These are phyloP conservation scores for Saitozyma sp. DNA, from an alignment of 768 basidiomycete species.

Conservation along the genomic window DNA sequence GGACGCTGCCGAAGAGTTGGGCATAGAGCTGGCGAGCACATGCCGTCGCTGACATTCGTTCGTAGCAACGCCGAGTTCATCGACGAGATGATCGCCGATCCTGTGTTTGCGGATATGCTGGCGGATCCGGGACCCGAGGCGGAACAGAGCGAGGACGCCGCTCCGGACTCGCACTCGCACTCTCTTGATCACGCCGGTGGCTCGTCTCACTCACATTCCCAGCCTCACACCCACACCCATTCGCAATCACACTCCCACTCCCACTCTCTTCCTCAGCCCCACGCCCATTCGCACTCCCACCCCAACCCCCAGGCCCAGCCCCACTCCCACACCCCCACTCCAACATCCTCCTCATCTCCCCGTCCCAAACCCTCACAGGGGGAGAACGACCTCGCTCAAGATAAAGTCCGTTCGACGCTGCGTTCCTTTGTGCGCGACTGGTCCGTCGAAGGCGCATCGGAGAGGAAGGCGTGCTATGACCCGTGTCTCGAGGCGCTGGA, in stretches of 20 bases:
- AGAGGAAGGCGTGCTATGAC: constrained; percentile 75
- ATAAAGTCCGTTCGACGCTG: constrained; percentile 85
- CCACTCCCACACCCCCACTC: constrained; percentile 20
- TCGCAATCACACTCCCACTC: constrained; percentile 24
- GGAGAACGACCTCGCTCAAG: constrained; percentile 56
- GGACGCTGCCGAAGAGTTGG: too few species aligned
- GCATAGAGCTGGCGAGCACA: too few species aligned
- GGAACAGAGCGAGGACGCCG: not conserved
- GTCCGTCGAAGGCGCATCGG: constrained; percentile 76
- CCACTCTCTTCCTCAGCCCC: constrained; percentile 17
- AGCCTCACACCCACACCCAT: constrained; percentile 25
- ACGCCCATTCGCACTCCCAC: constrained; percentile 25
- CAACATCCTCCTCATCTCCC: constrained; percentile 6
- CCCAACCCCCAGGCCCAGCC: constrained; percentile 6
- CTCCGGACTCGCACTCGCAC: constrained; percentile 44
- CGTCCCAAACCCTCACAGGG: constrained; percentile 1
- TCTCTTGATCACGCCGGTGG: not conserved
- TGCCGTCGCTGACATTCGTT: not conserved
- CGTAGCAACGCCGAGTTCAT: constrained; percentile 74
- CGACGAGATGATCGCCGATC: constrained; percentile 69
- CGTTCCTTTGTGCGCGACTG: constrained; percentile 94
- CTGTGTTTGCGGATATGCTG: constrained; percentile 62
- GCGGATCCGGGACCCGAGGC: constrained; percentile 47
- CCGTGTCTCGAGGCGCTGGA: constrained; percentile 78
- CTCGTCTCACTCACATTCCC: constrained; percentile 28